These are phyloP conservation scores for Eucalyptus cloeziana DNA, from an alignment of 345 rosid genomes.

Conservation along the genomic window DNA sequence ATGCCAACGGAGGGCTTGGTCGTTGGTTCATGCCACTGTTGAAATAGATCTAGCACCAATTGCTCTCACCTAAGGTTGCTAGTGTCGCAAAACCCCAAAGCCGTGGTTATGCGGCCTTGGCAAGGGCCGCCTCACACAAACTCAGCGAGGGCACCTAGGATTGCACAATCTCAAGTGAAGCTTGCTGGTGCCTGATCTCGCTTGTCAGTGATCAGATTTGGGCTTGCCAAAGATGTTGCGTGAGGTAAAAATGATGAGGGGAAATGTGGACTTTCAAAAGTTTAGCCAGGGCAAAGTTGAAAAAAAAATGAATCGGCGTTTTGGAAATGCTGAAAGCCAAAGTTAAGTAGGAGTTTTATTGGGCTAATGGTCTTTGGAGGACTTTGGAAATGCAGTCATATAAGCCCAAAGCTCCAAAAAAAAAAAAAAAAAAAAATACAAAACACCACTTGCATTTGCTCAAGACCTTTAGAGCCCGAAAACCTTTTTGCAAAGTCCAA, in stretches of 20 bases:
- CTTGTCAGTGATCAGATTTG: fast-evolving
- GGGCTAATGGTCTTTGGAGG: neutral
- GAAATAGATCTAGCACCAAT: neutral
- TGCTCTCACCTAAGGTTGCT: neutral
- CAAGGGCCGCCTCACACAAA: fast-evolving
- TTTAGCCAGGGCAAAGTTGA: neutral
- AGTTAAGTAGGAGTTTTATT: neutral
- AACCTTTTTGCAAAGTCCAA: neutral
- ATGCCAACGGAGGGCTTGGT: neutral
- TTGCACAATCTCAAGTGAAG: neutral
- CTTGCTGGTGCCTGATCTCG: fast-evolving
- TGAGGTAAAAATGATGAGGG: neutral
- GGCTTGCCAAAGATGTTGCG: fast-evolving
- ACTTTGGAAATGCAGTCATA: neutral
- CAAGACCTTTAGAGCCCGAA: neutral
- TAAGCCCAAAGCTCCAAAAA: neutral
- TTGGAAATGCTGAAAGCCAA: fast-evolving
- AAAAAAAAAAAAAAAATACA: fast-evolving
- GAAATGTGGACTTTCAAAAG: neutral
- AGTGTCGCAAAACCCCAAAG: neutral
- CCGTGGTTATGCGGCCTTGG: neutral
- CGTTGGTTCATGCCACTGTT: neutral
- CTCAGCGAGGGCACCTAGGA: neutral
- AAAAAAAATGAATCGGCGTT: no score
- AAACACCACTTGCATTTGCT: neutral